phyloP scores from a whole-genome alignment of 1,284 basidiomycete species.

The Ustilago cynodontis region DNA sequence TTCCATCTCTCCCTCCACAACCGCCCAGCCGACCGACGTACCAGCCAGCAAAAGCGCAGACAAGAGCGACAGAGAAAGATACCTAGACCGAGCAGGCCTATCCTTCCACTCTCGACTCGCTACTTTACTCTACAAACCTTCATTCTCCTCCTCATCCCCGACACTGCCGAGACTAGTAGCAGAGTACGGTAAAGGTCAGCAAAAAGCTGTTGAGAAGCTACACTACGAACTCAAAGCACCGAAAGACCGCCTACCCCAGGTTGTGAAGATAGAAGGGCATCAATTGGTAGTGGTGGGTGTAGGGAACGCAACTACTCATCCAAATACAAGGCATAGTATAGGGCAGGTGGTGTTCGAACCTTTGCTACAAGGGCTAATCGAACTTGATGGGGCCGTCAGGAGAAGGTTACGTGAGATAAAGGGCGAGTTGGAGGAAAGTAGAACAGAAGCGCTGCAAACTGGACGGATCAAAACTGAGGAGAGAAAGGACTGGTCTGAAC shows the following conservation, averaged over 20 bases:
- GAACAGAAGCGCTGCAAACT: neutral
- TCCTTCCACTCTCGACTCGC: conserved; percentile 36
- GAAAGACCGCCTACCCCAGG: conserved; percentile 8
- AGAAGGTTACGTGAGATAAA: neutral
- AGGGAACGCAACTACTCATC: conserved; percentile 48
- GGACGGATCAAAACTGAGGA: neutral
- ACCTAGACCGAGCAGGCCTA: conserved; percentile 22
- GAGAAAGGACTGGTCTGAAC: conserved; percentile 11
- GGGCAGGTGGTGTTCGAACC: conserved; percentile 44
- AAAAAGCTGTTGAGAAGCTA: conserved; percentile 20
- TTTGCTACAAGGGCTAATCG: conserved; percentile 10
- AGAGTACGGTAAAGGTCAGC: conserved; percentile 49
- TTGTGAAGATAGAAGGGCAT: conserved; percentile 9
- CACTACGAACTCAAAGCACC: conserved; percentile 16
- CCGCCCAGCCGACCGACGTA: neutral
- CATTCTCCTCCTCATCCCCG: conserved; percentile 8
- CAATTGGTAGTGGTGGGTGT: conserved; percentile 33
- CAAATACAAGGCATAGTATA: conserved; percentile 37
- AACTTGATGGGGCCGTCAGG: conserved; percentile 2
- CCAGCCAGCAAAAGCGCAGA: neutral
- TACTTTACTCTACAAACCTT: conserved; percentile 19
- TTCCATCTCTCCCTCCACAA: neutral
- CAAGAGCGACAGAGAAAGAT: conserved; percentile 3
- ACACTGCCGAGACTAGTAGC: conserved; percentile 30
- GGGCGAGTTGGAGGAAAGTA: conserved; percentile 11